A percentile compares a stretch with the other conserved stretches of the same genome.
Evolutionary conservation across 1,284 basidiomycete species (phyloP).

Genomic region (Cryptococcus sp.): DNA sequence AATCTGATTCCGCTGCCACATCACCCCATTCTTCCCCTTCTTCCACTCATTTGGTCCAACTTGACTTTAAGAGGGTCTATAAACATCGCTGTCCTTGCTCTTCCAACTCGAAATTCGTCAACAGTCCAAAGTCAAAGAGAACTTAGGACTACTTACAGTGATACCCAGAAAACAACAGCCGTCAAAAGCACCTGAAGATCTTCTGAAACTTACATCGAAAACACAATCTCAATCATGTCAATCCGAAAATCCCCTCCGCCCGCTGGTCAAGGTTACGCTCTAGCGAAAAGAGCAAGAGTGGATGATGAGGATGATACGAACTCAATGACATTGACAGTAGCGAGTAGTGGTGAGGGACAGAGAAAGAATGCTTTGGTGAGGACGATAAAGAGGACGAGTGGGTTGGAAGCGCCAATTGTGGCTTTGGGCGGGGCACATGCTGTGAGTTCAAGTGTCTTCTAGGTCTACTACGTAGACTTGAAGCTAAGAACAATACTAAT

Average conservation of each 20-base stretch:
- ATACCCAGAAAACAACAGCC: too few relatives aligned
- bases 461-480: neutral
- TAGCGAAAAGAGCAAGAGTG: conserved; percentile 46
- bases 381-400: conserved; percentile 44
- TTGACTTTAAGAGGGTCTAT: too few relatives aligned
- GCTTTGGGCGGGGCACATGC: conserved; percentile 41
- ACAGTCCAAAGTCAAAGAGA: too few relatives aligned
- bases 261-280: conserved; percentile 35
- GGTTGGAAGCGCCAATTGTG: conserved; percentile 44
- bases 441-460: conserved; percentile 25
- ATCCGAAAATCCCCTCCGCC: conserved; percentile 44
- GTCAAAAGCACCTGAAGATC: neutral
- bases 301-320: conserved; percentile 21
- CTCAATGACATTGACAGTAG: conserved; percentile 38
- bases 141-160: too few relatives aligned
- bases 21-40: neutral
- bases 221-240: conserved; percentile 19
- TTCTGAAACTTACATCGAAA: neutral
- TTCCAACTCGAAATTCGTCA: too few relatives aligned
- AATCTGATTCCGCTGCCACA: neutral
- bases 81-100: too few relatives aligned
- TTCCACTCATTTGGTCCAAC: neutral
- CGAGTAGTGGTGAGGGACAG: conserved; percentile 41
- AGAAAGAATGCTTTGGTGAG: conserved; percentile 42
- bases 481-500: neutral